Conservation (phyloP, 2,329 filamentous ascomycete species). For the Zasmidium angulare region DNA sequence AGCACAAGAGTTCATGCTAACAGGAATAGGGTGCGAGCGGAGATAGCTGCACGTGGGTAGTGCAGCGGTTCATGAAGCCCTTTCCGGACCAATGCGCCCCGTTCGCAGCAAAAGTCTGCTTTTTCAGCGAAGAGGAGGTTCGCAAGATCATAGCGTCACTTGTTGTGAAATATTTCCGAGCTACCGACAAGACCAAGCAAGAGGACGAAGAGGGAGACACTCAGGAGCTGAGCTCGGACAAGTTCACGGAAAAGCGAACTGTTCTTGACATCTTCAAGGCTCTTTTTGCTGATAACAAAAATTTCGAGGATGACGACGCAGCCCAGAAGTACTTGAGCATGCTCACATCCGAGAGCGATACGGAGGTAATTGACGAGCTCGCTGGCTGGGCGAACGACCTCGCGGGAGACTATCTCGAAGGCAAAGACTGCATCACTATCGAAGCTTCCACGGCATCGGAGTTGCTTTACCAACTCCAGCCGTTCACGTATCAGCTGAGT, state of each 20-base stretch:
- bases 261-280: constrained; percentile 9
- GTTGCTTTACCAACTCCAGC: constrained; percentile 11
- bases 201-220: not conserved
- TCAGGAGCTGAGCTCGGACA: not conserved
- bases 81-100: constrained; percentile 14
- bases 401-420: constrained; percentile 1
- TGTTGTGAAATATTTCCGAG: not conserved
- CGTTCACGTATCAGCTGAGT: constrained; percentile 12
- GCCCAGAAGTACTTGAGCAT: not conserved
- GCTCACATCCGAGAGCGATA: not conserved
- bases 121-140: constrained; percentile 14
- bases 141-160: constrained; percentile 3
- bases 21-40: constrained; percentile 17
- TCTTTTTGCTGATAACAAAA: constrained; percentile 11
- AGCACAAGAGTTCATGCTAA: not conserved
- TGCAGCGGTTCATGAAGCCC: constrained; percentile 14
- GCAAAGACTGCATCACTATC: constrained; percentile 1
- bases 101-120: constrained; percentile 21
- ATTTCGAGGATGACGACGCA: constrained; percentile 8
- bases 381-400: constrained; percentile 4
- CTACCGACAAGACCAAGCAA: not conserved
- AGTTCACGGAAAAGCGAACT: constrained; percentile 4
- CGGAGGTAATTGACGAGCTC: not conserved
- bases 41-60: constrained; percentile 21
- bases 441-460: constrained; percentile 13